Evolutionary conservation across 2,329 filamentous ascomycete genomes (phyloP), one percentile per base, ranked within the genome.

Genomic region (Fusarium tupiense): DNA sequence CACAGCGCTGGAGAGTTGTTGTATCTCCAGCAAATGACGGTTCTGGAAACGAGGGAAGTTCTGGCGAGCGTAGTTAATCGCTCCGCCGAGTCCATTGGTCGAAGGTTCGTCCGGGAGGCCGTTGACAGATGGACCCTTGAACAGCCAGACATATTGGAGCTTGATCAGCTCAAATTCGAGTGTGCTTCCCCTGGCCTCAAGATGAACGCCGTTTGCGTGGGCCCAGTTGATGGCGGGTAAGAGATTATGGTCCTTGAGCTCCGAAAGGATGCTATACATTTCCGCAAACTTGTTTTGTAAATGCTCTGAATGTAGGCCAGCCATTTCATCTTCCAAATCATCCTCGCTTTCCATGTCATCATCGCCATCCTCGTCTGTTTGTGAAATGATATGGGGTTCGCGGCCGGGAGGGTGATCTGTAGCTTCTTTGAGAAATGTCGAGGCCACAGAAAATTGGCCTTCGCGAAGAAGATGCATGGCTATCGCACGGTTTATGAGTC

Each of bases 391-490:
- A 38, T 63, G 70, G 38, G 47, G 66, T 67, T 70, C 74, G 58
- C 40, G 81, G 67, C 46, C 76, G 44, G 37, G 71, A 46, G 80
- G 79, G n/a, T 83, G 80, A 49, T 85, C 82, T 67, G 85, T 83
- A 22, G 86, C 90, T 85, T 98, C 96, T 20, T 88, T 85, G 56
- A 98, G 90, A 77, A 99, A 98, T 3, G 92, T 94, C 22, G 92
- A 91, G 19, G 96, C 96, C 5, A 98, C 95, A 29, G 88, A 88
- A 82, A 99, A 99, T 80, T 98, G 93, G 56, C 96, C 96, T 84
- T 98, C 96, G 46, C 96, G 93, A 44, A 99, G 88, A 29, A 99
- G 89, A 80, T 99, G 96, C 95, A 98, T 98, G 16, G 94, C 94
- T 77, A 99, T 97, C 12, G 96, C 96, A 64, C 95, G 91, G 83